Percentiles rank a stretch among this genome's conserved stretches.
These are phyloP conservation scores for Guillardia theta DNA, from an alignment of 78 protist species.

Conservation along the genomic window DNA sequence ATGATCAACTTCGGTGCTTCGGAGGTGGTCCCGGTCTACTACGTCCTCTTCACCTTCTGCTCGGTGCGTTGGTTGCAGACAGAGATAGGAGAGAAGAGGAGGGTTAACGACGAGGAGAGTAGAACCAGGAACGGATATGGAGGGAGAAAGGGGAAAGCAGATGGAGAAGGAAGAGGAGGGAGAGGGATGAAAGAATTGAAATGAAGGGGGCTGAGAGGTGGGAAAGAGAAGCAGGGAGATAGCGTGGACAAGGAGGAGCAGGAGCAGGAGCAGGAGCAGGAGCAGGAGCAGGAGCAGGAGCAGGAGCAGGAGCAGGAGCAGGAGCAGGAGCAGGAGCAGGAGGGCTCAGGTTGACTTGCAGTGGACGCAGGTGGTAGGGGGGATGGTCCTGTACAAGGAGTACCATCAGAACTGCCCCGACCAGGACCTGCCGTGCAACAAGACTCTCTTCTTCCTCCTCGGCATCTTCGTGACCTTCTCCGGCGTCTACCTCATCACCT, in stretches of 20 bases:
- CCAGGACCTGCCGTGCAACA: neutral
- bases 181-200: neutral
- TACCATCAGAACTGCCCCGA: conserved; percentile 18
- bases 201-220: neutral
- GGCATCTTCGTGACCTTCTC: neutral
- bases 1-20: conserved; percentile 35
- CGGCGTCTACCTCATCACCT: neutral
- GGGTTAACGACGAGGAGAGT: neutral
- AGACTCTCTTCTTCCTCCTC: neutral
- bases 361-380: neutral
- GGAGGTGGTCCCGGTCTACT: conserved; percentile 18
- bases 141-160: neutral
- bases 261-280: neutral
- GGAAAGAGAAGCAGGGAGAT: neutral
- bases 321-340: neutral
- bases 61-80: neutral
- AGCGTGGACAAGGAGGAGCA: neutral
- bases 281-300: neutral
- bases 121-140: neutral
- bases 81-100: neutral
- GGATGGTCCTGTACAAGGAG: conserved; percentile 19
- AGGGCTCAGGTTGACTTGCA: neutral
- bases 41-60: conserved; percentile 31
- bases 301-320: neutral
- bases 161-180: neutral